Conservation (phyloP, 2,329 filamentous ascomycete genomes). For the Peltaster fructicola region DNA sequence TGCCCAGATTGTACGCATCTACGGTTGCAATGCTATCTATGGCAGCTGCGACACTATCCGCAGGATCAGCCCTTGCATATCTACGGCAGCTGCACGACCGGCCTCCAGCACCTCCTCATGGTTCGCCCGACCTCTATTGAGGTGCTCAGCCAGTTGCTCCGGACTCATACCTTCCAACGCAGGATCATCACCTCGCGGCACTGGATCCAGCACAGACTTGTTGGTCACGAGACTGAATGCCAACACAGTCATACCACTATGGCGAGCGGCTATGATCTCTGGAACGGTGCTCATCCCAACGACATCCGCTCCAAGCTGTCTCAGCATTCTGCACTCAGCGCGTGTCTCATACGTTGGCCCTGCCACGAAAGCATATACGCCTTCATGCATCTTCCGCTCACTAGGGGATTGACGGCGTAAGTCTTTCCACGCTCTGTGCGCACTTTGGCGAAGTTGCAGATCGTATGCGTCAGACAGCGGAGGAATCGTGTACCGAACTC, state of each 20-base stretch:
- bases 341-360: slow-evolving; percentile 50
- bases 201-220: slow-evolving; percentile 40
- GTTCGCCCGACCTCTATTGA: slow-evolving; percentile 42
- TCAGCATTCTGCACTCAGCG: slow-evolving; percentile 46
- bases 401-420: slow-evolving; percentile 25
- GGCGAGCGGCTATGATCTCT: slow-evolving; percentile 48
- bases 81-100: slow-evolving; percentile 39
- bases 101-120: slow-evolving; percentile 49
- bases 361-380: slow-evolving; percentile 47
- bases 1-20: slow-evolving; percentile 1
- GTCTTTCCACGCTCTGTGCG: slow-evolving; percentile 39
- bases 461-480: slow-evolving; percentile 50
- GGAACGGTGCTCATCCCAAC: slow-evolving; percentile 56
- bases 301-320: slow-evolving; percentile 44
- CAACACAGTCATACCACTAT: slow-evolving; percentile 44
- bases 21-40: slow-evolving; percentile 10
- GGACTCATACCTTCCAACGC: slow-evolving; percentile 32
- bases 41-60: slow-evolving; percentile 27
- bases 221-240: slow-evolving; percentile 52
- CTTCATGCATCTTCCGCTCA: slow-evolving; percentile 40
- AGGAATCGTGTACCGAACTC: slow-evolving; percentile 44
- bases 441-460: slow-evolving; percentile 38
- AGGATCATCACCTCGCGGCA: slow-evolving; percentile 39
- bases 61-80: slow-evolving; percentile 40
- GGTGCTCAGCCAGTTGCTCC: slow-evolving; percentile 34